phyloP scores from a whole-genome alignment of 169 alveolate species.

The Eimeria acervulina region DNA sequence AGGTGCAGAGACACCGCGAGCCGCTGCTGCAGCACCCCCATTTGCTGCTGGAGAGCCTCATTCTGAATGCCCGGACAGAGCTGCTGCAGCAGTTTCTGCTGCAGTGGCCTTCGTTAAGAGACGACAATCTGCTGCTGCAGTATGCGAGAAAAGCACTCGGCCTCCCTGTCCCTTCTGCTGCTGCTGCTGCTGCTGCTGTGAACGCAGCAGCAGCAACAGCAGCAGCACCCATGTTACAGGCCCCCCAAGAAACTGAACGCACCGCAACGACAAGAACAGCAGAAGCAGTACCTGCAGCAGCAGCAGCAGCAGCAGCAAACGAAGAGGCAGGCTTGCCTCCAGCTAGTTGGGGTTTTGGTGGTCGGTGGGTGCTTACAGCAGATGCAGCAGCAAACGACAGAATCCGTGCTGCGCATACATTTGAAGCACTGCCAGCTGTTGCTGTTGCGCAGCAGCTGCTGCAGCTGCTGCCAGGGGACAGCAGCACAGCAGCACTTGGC shows the following conservation, averaged over 20 bases:
- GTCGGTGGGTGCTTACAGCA: conserved; percentile 81
- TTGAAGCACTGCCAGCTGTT: conserved; percentile 2
- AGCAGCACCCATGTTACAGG: not conserved
- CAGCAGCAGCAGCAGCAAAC: not conserved
- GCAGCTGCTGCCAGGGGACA: conserved; percentile 19
- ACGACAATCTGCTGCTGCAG: conserved; percentile 79
- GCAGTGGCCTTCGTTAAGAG: conserved; percentile 83
- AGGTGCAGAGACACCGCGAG: conserved; percentile 83
- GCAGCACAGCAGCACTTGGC: conserved; percentile 42
- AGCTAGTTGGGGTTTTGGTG: conserved; percentile 78
- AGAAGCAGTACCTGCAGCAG: not conserved
- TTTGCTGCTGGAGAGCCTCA: conserved; percentile 62
- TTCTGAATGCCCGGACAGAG: conserved; percentile 75
- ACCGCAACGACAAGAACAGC: not conserved
- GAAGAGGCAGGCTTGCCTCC: not conserved
- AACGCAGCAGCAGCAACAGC: conserved; percentile 12
- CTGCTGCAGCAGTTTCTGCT: conserved; percentile 81
- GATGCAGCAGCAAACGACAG: conserved; percentile 7
- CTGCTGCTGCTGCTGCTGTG: not conserved
- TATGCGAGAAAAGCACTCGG: conserved; percentile 85
- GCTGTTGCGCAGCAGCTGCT: conserved; percentile 78
- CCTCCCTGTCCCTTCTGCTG: conserved; percentile 27
- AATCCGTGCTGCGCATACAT: conserved; percentile 66
- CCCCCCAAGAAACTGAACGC: not conserved
- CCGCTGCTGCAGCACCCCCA: conserved; percentile 76